Evolutionary conservation across 371 early-diverging fungal genomes (phyloP).

Genomic region (Circinella minor): DNA sequence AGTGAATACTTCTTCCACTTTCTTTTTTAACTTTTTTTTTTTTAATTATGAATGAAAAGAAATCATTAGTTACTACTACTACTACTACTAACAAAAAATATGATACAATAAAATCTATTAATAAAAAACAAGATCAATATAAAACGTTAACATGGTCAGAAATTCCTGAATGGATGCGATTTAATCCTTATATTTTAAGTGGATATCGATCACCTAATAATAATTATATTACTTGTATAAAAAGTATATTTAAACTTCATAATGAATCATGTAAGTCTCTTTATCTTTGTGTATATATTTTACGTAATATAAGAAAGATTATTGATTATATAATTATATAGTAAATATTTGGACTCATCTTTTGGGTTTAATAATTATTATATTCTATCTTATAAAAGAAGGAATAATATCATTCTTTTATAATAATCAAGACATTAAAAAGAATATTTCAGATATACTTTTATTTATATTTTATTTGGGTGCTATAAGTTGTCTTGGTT

Average conservation of each 20-base stretch:
- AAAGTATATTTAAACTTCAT: slow-evolving; percentile 79
- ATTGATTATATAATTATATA: slow-evolving; percentile 16
- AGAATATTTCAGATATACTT: not conserved
- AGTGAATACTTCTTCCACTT: too few species aligned
- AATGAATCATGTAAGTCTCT: slow-evolving; percentile 51
- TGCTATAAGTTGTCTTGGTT: slow-evolving; percentile 77
- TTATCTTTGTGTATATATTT: too few species aligned
- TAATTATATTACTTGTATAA: slow-evolving; percentile 73
- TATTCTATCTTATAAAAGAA: slow-evolving; percentile 44
- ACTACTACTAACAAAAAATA: too few species aligned
- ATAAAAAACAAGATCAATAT: too few species aligned
- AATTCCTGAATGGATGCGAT: slow-evolving; percentile 73
- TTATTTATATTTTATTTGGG: slow-evolving; percentile 69
- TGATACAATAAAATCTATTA: too few species aligned
- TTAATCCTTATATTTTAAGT: slow-evolving; percentile 65
- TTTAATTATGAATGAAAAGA: too few species aligned
- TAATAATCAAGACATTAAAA: slow-evolving; percentile 55
- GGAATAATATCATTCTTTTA: slow-evolving; percentile 24
- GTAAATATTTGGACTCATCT: slow-evolving; percentile 88
- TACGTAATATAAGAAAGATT: too few species aligned
- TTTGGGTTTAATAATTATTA: slow-evolving; percentile 68
- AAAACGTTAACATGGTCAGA: slow-evolving; percentile 23
- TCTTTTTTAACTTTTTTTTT: too few species aligned
- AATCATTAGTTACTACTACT: too few species aligned
- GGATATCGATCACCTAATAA: slow-evolving; percentile 85